These are phyloP conservation scores for Penicillium mononematosum DNA, from an alignment of 495 filamentous ascomycete genomes.

Conservation along the genomic window DNA sequence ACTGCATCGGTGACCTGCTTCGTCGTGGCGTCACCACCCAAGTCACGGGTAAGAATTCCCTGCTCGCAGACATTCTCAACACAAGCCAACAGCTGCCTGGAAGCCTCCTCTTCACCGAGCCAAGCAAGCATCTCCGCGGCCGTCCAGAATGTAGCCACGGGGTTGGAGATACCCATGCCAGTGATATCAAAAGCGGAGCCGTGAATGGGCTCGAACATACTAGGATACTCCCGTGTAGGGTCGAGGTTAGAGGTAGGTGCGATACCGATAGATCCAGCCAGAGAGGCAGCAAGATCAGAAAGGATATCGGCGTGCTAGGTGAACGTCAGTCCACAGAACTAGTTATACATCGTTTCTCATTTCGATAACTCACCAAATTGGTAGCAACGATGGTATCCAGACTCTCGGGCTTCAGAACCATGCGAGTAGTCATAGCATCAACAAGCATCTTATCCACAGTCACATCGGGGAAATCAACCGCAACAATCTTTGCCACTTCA, in stretches of 20 bases:
- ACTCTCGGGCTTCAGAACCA: slow-evolving; percentile 54
- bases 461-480: slow-evolving; percentile 52
- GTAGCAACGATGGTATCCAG: slow-evolving; percentile 58
- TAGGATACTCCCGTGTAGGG: slow-evolving; percentile 57
- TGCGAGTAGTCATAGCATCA: slow-evolving; percentile 58
- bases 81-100: slow-evolving; percentile 53
- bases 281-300: slow-evolving; percentile 56
- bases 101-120: slow-evolving; percentile 58
- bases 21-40: slow-evolving; percentile 56
- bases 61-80: slow-evolving; percentile 61
- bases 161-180: slow-evolving; percentile 70
- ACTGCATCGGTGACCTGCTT: slow-evolving; percentile 62
- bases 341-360: background rate
- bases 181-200: slow-evolving; percentile 71
- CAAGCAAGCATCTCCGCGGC: slow-evolving; percentile 67
- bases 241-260: slow-evolving; percentile 65
- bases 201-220: slow-evolving; percentile 69
- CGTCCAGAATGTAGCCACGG: slow-evolving; percentile 69
- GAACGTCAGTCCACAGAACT: background rate
- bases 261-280: slow-evolving; percentile 57
- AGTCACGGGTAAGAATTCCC: slow-evolving; percentile 59
- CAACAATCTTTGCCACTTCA: slow-evolving; percentile 47
- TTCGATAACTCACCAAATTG: slow-evolving; percentile 43
- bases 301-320: slow-evolving; percentile 55
- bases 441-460: slow-evolving; percentile 58